Percentiles rank a stretch among this genome's conserved stretches.
Conservation (phyloP, 1,139 yeast genomes). For the Protomyces pachydermus region DNA sequence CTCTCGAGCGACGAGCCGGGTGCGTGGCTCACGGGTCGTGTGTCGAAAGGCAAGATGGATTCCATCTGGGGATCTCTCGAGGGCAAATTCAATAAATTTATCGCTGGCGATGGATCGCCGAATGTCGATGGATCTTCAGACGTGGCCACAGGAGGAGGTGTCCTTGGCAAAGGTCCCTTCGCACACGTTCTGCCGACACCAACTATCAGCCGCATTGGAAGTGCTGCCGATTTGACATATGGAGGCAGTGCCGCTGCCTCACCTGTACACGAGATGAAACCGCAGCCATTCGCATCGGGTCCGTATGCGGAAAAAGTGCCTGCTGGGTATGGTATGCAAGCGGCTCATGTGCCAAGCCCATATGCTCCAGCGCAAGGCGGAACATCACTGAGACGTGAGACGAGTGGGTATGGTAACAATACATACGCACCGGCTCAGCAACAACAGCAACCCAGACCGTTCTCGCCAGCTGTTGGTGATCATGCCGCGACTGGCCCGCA, state of each 20-base stretch:
- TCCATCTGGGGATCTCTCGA: slow-evolving; percentile 85
- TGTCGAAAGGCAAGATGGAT: slow-evolving; percentile 72
- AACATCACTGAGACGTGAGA: neutral
- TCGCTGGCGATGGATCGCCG: slow-evolving; percentile 64
- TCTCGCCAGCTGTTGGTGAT: neutral
- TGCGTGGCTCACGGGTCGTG: slow-evolving; percentile 60
- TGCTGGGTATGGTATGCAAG: neutral
- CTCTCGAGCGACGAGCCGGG: slow-evolving; percentile 39
- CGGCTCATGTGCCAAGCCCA: neutral
- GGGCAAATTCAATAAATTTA: slow-evolving; percentile 71
- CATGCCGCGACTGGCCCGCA: neutral
- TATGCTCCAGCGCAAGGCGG: neutral
- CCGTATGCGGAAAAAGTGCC: neutral
- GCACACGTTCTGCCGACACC: slow-evolving; percentile 29
- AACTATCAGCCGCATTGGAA: slow-evolving; percentile 15
- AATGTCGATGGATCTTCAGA: neutral
- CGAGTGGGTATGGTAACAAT: neutral
- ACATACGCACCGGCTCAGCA: neutral
- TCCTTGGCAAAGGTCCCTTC: slow-evolving; percentile 35
- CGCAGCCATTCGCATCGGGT: neutral
- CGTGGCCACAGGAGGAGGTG: slow-evolving; percentile 30
- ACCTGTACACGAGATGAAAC: neutral
- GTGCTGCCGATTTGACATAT: slow-evolving; percentile 3
- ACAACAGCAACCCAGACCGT: neutral
- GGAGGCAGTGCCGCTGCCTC: neutral